A percentile compares a stretch with the other conserved stretches of the same genome.
Conservation (phyloP, 2,329 filamentous ascomycete species). For the Phialophora expanda region DNA sequence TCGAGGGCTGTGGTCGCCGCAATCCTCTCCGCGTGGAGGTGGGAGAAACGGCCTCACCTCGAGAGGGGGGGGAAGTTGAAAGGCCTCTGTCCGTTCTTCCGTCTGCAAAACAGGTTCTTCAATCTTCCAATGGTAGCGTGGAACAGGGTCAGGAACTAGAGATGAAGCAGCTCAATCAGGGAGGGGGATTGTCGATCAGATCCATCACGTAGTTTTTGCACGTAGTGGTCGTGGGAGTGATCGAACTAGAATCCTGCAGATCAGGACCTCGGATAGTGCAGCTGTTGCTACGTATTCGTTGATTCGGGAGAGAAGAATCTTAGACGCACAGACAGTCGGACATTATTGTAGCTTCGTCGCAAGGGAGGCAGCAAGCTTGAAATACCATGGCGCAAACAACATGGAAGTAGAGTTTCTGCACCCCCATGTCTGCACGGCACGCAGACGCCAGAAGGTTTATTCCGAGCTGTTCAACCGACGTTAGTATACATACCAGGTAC, state of each 20-base stretch:
- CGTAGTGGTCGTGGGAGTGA: neutral
- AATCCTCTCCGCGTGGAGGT: neutral
- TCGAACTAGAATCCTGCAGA: neutral
- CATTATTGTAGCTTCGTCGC: no score
- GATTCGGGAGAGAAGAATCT: no score
- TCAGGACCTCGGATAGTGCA: neutral
- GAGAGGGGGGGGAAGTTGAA: neutral
- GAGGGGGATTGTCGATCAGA: neutral
- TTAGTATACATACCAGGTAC: no score
- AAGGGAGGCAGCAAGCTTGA: no score
- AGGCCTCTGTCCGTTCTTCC: neutral
- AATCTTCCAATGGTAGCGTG: neutral
- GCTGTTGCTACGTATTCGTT: no score
- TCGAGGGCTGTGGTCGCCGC: neutral
- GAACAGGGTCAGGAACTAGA: neutral
- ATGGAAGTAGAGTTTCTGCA: no score
- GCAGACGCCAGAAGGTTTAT: no score
- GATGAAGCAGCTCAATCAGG: neutral
- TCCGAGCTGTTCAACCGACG: no score
- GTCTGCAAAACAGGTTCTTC: neutral
- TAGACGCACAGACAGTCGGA: no score
- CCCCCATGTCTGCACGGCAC: no score
- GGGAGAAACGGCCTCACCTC: neutral
- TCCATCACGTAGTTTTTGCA: neutral
- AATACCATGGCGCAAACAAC: no score